Conservation (phyloP, 768 basidiomycete species). For the Tulasnella sp. region DNA sequence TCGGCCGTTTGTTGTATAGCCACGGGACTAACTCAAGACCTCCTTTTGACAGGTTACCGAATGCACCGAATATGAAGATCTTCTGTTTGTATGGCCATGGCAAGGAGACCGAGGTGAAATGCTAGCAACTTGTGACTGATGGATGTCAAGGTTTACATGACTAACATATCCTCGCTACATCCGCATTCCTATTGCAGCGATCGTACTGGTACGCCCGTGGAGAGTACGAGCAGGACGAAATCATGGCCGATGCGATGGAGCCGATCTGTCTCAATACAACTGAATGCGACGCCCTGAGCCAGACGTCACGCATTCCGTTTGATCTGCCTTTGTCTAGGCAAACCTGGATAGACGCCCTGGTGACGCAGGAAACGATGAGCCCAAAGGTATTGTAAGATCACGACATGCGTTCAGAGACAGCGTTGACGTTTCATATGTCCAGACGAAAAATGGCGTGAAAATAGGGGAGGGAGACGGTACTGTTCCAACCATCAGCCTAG, state of each 20-base stretch:
- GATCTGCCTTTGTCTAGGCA: conserved; percentile 45
- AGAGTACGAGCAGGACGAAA: conserved; percentile 55
- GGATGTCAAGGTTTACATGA: too few species aligned
- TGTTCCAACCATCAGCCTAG: conserved; percentile 70
- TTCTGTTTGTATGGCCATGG: conserved; percentile 92
- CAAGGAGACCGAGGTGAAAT: conserved; percentile 78
- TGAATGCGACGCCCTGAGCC: conserved; percentile 29
- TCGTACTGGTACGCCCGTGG: conserved; percentile 53
- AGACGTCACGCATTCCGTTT: conserved; percentile 35
- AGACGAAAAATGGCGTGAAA: conserved; percentile 76
- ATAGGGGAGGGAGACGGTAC: conserved; percentile 96
- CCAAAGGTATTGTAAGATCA: conserved; percentile 44
- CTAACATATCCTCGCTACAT: not conserved
- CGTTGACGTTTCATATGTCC: not conserved
- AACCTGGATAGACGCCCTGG: conserved; percentile 79
- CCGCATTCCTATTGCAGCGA: not conserved
- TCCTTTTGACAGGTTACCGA: conserved; percentile 53
- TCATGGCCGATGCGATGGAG: conserved; percentile 33
- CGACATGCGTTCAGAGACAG: conserved; percentile 14
- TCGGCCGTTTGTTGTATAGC: not conserved
- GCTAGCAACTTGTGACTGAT: not conserved
- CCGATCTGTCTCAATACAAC: conserved; percentile 37
- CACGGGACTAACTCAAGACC: not conserved
- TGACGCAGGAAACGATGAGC: conserved; percentile 47
- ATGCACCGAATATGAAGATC: conserved; percentile 85